Base-by-base conservation (phyloP, 768 basidiomycete species). In the Mycena floridula region DNA sequence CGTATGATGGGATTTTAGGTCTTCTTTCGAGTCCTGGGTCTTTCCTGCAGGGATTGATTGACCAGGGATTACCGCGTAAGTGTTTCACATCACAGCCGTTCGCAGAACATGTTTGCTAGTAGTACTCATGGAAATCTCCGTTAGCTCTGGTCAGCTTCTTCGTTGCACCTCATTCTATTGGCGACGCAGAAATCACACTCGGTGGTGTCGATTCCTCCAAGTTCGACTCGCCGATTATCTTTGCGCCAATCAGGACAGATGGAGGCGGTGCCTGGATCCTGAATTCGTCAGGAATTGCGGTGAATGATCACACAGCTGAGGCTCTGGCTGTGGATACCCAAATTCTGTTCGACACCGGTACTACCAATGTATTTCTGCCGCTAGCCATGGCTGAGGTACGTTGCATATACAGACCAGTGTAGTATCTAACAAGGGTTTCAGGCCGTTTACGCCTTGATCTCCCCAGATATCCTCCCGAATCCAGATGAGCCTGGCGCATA, bases 341-440 rank as follows among this genome's bases (percentile, higher is more conserved):
- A 4, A 49, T 65, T 49, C 59, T 64, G 42, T 63, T 64, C 46
- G 64, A 66, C 53, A 57, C 52, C 25, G 63, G 64, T 26, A 66
- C 63, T 18, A 60, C 56, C 46, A 66, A 63, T 52, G 49, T 62
- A 16, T 50, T 62, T 41, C 53, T 65, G 28, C 45, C 53, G 25
- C 49, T 56, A 24, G 26, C 43, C n/a, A 59, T 56, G 21, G 55
- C 63, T 6, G 55, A 63, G 47, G 63, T 59, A 44, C 21, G n/a
- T 43, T 43, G 3, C 15, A 7, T 5, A n/a, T 21, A n/a, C n/a
- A n/a, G n/a, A n/a, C n/a, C n/a, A n/a, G n/a, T n/a, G n/a, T n/a
- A 15, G 20, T 28, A 22, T 20, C 9, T 18, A 11, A 32, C 18
- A 2, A 20, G 37, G 12, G 45, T 21, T 12, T 8, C 21, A 64